A percentile compares a stretch with the other conserved stretches of the same genome.
Evolutionary conservation across 805 yeast genomes (phyloP).

Genomic region (Lipomyces yamanashiensis): DNA sequence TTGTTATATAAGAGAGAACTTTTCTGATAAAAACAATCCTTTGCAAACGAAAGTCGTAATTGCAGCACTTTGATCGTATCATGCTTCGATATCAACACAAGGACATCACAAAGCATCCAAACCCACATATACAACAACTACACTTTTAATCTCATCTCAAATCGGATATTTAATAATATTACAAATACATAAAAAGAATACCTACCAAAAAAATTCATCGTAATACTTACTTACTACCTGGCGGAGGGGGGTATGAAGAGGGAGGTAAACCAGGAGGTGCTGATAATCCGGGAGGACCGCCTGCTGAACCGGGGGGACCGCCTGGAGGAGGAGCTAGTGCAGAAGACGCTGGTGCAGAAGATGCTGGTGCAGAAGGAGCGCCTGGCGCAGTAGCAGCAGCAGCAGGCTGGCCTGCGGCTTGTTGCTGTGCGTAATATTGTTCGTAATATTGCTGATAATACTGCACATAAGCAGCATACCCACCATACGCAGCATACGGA

Average conservation of each 20-base stretch:
- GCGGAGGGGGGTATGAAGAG: slow-evolving; percentile 8
- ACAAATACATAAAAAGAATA: neutral
- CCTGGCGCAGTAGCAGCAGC: neutral
- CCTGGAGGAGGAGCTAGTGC: neutral
- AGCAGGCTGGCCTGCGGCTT: slow-evolving; percentile 13
- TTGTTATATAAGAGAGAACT: no score
- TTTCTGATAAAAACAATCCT: no score
- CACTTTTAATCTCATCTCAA: neutral
- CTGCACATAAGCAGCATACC: slow-evolving; percentile 39
- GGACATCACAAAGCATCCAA: no score
- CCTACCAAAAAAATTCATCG: neutral
- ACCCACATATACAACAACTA: no score
- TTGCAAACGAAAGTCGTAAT: no score
- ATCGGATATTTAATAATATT: no score
- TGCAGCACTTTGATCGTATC: no score
- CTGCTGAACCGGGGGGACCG: neutral
- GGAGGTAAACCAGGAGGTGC: neutral
- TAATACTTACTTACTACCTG: slow-evolving; percentile 3
- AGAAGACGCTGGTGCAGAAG: neutral
- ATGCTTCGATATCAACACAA: no score
- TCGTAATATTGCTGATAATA: slow-evolving; percentile 38
- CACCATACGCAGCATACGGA: slow-evolving; percentile 41
- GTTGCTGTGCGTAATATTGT: slow-evolving; percentile 34
- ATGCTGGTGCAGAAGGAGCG: neutral
- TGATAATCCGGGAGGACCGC: slow-evolving; percentile 3